Evolutionary conservation across 805 yeast species (phyloP).

Genomic region (Myxozyma vanderwaltii): DNA sequence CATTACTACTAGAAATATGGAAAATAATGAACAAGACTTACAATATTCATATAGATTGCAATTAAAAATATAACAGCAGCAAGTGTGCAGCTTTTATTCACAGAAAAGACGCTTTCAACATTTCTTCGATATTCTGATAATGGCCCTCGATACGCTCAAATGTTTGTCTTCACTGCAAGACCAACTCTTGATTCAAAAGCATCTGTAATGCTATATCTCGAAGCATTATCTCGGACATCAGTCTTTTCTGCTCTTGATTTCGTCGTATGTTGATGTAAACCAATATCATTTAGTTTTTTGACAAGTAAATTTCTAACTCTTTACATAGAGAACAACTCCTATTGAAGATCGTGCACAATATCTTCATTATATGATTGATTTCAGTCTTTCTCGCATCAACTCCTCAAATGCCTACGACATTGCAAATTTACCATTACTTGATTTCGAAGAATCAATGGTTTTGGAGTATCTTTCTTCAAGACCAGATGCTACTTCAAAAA

Average conservation of each 20-base stretch:
- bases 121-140: conserved; percentile 12
- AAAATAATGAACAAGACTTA: not conserved
- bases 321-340: conserved; percentile 11
- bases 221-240: conserved; percentile 21
- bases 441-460: conserved; percentile 14
- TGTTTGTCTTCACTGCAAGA: conserved; percentile 13
- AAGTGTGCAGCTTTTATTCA: conserved; percentile 19
- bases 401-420: conserved; percentile 5
- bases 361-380: conserved; percentile 14
- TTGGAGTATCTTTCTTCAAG: conserved; percentile 4
- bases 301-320: too few relatives aligned
- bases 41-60: conserved; percentile 8
- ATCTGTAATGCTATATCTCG: conserved; percentile 10
- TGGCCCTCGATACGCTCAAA: conserved; percentile 19
- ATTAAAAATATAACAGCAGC: conserved; percentile 25
- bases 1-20: not conserved
- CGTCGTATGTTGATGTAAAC: conserved; percentile 22
- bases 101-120: conserved; percentile 24
- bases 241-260: conserved; percentile 18
- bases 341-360: conserved; percentile 5
- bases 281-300: too few relatives aligned
- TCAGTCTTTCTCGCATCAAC: conserved; percentile 5
- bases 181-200: conserved; percentile 12
- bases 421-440: conserved; percentile 9
- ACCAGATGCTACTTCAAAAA: conserved; percentile 17